Base-by-base conservation (phyloP, 495 filamentous ascomycete species). In the Schizothecium vesticola region DNA sequence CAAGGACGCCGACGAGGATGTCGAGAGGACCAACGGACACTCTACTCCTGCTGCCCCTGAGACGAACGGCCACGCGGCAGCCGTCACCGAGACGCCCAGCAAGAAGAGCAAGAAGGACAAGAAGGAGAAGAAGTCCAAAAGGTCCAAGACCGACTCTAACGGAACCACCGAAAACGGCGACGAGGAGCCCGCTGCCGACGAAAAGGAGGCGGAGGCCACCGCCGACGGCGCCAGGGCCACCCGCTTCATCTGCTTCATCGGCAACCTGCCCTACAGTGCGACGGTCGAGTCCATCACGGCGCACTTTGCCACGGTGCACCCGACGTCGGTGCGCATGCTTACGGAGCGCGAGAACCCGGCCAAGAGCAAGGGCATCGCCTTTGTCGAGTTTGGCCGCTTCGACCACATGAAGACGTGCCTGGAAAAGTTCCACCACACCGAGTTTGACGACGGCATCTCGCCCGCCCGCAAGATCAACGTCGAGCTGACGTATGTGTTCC, bases 391-490 rank as follows among this genome's bases (percentile, higher is more conserved):
- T 72, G 90, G 88, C 67, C 82, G 86, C 60, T 97, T 87, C 81
- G 92, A 97, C 79, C 87, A 89, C 75, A 96, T 98, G 93, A 91
- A 96, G 84, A 94, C 92, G 60, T 96, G 92, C 73, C 83, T 99
- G 70, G 90, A 91, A 76, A 84, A 91, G 61, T 92, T 92, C 77
- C 94, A 99, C 79, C 93, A 97, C 79, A 91, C 87, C 68, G 85
- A 80, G 61, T 97, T 98, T 75, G 85, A 92, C 68, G 90, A 92
- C 72, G 88, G 86, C 51, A 73, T 77, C 64, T 83, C 81, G 67
- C 81, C 85, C 8, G 75, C 83, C 61, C 78, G 85, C 70, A 89
- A 90, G 79, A 94, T 99, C 68, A 97, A 97, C 75, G 91, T 97
- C 43, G 95, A 99, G 79, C 81, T 99, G 69, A 97, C 92, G 87